These are phyloP conservation scores for Ramularia collo-cygni DNA, from an alignment of 2,329 filamentous ascomycete species.

Conservation along the genomic window DNA sequence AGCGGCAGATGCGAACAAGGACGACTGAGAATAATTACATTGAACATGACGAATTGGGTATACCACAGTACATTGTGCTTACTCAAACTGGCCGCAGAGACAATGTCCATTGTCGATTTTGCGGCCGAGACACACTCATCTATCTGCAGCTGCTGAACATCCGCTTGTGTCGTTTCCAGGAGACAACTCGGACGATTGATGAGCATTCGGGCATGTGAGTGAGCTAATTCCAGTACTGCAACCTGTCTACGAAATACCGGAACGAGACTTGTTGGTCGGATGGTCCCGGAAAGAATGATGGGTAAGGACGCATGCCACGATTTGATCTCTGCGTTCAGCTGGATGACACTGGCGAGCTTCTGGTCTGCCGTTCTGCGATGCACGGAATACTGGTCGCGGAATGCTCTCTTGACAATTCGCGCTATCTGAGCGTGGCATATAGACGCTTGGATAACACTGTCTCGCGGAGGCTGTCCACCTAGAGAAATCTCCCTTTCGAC, in stretches of 20 bases:
- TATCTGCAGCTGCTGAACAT: conserved; percentile 32
- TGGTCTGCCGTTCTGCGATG: conserved; percentile 14
- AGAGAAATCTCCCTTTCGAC: conserved; percentile 3
- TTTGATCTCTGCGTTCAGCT: conserved; percentile 37
- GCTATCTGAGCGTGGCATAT: conserved; percentile 26
- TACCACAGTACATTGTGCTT: conserved; percentile 46
- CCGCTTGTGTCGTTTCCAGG: conserved; percentile 27
- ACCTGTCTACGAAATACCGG: conserved; percentile 49
- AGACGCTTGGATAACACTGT: conserved; percentile 29
- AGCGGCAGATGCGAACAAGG: not conserved
- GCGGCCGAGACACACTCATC: conserved; percentile 44
- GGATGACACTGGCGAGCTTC: conserved; percentile 28
- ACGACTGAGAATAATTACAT: conserved; percentile 15
- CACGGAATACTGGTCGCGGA: conserved; percentile 24
- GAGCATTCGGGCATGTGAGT: conserved; percentile 51
- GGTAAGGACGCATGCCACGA: conserved; percentile 43
- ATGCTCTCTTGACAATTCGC: conserved; percentile 24
- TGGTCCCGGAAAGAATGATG: conserved; percentile 37
- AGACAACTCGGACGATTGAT: conserved; percentile 48
- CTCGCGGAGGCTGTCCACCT: conserved; percentile 12
- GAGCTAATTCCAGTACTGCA: conserved; percentile 47
- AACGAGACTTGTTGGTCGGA: conserved; percentile 40
- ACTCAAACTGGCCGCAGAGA: conserved; percentile 29
- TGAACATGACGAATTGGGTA: conserved; percentile 50
- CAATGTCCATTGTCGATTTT: conserved; percentile 39